Conservation (phyloP, 192 early-diverging fungal species). For the Anaeromyces robustus region DNA sequence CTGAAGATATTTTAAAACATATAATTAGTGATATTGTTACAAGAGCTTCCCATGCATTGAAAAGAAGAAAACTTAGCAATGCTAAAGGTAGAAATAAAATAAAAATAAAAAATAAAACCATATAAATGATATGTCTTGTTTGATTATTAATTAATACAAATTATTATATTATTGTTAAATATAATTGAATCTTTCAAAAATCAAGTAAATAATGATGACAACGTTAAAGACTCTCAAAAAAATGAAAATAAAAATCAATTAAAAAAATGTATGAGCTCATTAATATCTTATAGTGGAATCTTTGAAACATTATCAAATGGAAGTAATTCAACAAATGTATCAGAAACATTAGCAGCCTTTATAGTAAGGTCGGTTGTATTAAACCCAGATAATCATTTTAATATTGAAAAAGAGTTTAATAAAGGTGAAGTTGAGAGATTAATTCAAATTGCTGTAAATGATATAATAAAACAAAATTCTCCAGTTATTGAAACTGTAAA, state of each 20-base stretch:
- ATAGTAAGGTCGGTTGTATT: constrained; percentile 37
- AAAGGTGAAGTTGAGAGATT: constrained; percentile 32
- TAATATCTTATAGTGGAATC: neutral
- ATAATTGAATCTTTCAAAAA: neutral
- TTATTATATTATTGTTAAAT: neutral
- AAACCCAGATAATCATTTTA: constrained; percentile 31
- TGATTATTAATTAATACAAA: too few relatives aligned
- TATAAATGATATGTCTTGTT: neutral
- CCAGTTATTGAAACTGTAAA: constrained; percentile 29
- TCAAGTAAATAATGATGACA: neutral
- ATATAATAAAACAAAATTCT: constrained; percentile 18
- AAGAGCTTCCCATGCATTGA: constrained; percentile 17
- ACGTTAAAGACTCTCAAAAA: neutral
- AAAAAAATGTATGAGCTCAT: neutral
- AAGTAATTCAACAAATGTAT: constrained; percentile 11
- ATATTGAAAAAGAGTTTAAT: constrained; percentile 28
- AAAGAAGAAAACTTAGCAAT: constrained; percentile 8
- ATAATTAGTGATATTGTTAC: constrained; percentile 35
- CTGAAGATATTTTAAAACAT: constrained; percentile 26
- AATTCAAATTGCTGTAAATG: constrained; percentile 27
- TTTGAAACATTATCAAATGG: neutral
- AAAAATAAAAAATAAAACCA: neutral
- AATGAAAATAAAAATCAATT: neutral
- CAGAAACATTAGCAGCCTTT: constrained; percentile 46
- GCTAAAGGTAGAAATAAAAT: neutral